Conservation (phyloP, 2,329 filamentous ascomycete species). For the Apiospora arundinis region DNA sequence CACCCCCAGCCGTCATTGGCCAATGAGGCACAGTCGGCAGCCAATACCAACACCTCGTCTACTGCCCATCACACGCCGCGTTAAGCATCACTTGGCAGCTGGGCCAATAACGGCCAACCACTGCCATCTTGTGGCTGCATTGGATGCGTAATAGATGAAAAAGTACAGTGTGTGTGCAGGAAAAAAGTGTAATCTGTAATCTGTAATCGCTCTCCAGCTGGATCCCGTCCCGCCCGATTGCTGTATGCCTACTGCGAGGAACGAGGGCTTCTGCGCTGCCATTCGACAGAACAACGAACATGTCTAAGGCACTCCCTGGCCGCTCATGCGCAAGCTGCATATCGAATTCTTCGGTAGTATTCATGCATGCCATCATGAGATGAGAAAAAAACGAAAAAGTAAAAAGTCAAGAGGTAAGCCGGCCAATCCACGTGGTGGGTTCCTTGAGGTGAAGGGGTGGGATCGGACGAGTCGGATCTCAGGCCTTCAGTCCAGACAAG, state of each 20-base stretch:
- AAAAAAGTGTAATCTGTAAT: not conserved
- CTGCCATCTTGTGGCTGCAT: constrained; percentile 33
- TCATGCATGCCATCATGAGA: constrained; percentile 13
- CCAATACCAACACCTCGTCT: constrained; percentile 39
- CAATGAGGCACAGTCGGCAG: constrained; percentile 36
- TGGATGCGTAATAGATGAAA: constrained; percentile 22
- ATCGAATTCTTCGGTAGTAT: constrained; percentile 2
- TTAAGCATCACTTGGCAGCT: constrained; percentile 18
- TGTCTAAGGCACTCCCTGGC: constrained; percentile 4
- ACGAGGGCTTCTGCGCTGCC: constrained; percentile 10
- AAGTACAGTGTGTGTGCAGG: not conserved
- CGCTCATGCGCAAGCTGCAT: constrained; percentile 15
- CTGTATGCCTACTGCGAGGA: constrained; percentile 11
- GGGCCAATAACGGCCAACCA: constrained; percentile 33
- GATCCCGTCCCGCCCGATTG: constrained; percentile 19
- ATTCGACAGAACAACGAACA: constrained; percentile 12
- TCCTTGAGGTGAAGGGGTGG: not conserved
- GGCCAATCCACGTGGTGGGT: constrained; percentile 14
- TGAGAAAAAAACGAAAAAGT: not conserved
- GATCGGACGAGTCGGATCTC: constrained; percentile 14
- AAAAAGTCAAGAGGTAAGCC: not conserved
- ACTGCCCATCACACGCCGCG: constrained; percentile 41
- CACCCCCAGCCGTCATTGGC: constrained; percentile 41
- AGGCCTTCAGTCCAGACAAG: not conserved
- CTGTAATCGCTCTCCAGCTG: not conserved